These are phyloP conservation scores for Komagataella kurtzmanii DNA, from an alignment of 805 yeast species.

Conservation along the genomic window DNA sequence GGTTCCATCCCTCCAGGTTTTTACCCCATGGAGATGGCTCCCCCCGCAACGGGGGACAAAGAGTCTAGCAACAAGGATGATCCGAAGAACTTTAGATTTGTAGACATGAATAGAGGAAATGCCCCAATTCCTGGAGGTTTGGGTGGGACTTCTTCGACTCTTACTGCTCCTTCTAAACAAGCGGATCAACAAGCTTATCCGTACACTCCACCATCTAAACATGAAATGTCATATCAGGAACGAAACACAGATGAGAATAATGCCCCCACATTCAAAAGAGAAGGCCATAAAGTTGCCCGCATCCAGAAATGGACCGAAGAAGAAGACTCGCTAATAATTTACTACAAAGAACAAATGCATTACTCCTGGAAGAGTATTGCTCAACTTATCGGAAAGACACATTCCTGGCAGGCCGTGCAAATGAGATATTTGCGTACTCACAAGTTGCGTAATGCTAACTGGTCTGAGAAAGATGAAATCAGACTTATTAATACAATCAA, in stretches of 20 bases:
- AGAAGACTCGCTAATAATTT: constrained; percentile 21
- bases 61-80: background rate
- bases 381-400: constrained; percentile 15
- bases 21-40: background rate
- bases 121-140: background rate
- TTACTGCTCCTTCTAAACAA: background rate
- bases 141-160: background rate
- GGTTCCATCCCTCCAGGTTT: background rate
- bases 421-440: constrained; percentile 29
- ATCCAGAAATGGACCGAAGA: constrained; percentile 18
- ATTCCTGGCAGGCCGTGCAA: constrained; percentile 32
- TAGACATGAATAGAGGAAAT: background rate
- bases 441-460: constrained; percentile 19
- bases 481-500: constrained; percentile 16
- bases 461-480: constrained; percentile 21
- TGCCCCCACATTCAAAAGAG: background rate
- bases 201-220: background rate
- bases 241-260: background rate
- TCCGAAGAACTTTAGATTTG: background rate
- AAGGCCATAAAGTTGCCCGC: background rate
- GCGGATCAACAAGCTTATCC: background rate
- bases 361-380: constrained; percentile 26
- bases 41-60: background rate
- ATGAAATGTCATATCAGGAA: background rate
- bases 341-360: constrained; percentile 21